Conservation (phyloP, 2,329 filamentous ascomycete genomes). For the Fusarium subglutinans region DNA sequence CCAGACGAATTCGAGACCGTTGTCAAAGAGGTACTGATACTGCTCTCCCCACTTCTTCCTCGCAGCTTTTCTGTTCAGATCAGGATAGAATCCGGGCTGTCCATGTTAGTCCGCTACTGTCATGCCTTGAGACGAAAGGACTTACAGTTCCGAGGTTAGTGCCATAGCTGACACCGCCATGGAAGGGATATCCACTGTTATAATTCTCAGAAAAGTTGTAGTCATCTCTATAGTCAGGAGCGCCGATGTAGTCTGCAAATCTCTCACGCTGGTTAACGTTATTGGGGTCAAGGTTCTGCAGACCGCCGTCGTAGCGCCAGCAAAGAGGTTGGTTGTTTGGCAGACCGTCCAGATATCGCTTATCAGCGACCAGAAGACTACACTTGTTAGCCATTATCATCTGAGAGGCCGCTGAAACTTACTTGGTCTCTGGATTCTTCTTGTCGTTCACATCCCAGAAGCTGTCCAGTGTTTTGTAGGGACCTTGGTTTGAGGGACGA, state of each 20-base stretch:
- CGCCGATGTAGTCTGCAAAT: neutral
- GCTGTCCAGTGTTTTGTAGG: neutral
- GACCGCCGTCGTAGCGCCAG: neutral
- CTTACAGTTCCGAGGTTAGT: neutral
- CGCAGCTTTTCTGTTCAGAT: neutral
- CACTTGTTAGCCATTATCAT: fast-evolving
- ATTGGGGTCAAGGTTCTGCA: neutral
- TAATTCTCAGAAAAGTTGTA: neutral
- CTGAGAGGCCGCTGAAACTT: fast-evolving
- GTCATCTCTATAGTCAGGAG: neutral
- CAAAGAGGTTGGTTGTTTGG: neutral
- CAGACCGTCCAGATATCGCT: neutral
- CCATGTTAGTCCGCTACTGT: fast-evolving
- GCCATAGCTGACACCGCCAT: neutral
- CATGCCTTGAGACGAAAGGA: fast-evolving
- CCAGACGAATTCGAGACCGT: conserved; percentile 2
- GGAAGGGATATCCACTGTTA: neutral
- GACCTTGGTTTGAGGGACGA: neutral
- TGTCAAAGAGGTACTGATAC: conserved; percentile 1
- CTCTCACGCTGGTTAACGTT: neutral
- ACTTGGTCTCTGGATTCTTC: neutral
- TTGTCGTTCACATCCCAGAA: neutral
- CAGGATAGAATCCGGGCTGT: neutral
- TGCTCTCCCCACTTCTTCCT: conserved; percentile 1
- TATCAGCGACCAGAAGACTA: neutral